These are phyloP conservation scores for Bauhinia variegata DNA, from an alignment of 306 rosid genomes.

Conservation along the genomic window DNA sequence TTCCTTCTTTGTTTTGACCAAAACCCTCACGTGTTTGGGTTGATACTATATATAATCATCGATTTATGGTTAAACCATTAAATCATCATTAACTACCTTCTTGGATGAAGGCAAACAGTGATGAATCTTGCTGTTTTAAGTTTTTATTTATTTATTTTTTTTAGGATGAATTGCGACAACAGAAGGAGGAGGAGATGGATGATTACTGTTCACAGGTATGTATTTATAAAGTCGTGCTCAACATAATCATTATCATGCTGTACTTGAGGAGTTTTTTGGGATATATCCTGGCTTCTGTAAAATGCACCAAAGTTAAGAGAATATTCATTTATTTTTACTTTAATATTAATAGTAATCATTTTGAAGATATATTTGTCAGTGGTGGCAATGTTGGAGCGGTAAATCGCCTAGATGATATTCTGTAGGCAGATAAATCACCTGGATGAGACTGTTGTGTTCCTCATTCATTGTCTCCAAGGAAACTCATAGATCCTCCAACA, in stretches of 20 bases:
- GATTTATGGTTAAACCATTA: slow-evolving; percentile 24
- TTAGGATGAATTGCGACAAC: slow-evolving; percentile 89
- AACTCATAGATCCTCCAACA: no score
- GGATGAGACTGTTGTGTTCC: no score
- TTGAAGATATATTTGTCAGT: neutral
- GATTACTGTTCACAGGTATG: slow-evolving; percentile 92
- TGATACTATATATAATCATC: slow-evolving; percentile 17
- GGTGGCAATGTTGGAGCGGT: neutral
- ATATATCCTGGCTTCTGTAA: neutral
- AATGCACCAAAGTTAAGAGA: neutral
- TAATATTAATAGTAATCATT: neutral
- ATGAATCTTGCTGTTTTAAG: slow-evolving; percentile 34
- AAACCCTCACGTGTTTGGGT: slow-evolving; percentile 9
- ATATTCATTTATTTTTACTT: neutral
- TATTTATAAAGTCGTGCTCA: slow-evolving; percentile 23
- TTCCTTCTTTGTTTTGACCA: neutral
- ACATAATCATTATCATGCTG: slow-evolving; percentile 23
- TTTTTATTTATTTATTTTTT: slow-evolving; percentile 22
- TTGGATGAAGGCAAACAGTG: slow-evolving; percentile 22
- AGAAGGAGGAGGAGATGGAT: slow-evolving; percentile 95
- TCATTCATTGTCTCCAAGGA: no score
- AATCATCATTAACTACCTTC: slow-evolving; percentile 11
- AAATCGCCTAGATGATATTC: neutral
- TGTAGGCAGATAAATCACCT: no score
- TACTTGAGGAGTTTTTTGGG: neutral